Base-by-base conservation (phyloP, 2,329 filamentous ascomycete genomes). In the Karstenula rhodostoma region DNA sequence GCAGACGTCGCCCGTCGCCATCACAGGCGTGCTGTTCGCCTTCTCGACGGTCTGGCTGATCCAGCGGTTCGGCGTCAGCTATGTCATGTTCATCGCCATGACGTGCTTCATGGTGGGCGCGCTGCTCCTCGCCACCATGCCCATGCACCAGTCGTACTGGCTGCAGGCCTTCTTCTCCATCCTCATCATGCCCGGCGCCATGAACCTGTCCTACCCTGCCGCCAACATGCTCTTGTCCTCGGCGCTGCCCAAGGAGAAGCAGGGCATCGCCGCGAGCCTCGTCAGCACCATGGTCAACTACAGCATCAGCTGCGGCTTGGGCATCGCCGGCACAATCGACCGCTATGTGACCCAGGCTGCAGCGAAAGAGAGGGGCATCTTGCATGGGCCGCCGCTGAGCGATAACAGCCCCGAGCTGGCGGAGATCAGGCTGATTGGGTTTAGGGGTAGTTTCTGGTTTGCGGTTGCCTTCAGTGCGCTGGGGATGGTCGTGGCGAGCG, bases 241-340 rank as follows among this genome's bases (percentile, higher is more conserved):
- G 27, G 62, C 72, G 0, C 72, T 80, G 32, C 65, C 68, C 1
- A 76, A 78, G 32, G 74, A 82, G 54, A 79, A 83, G 54, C 84
- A 86, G 63, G 84, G 84, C 5, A 78, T 85, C 17, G 83, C 83
- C 2, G 83, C 83, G 0, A 86, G 82, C 19, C 72, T 91, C 6
- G 85, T 90, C 33, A 87, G 84, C 59, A 90, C 88, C 0, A 80
- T 89, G 12, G 85, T 91, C 62, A 90, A 92, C 73, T 92, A 91
- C 70, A 85, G 84, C 59, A 90, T 91, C 35, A 87, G 86, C 1
- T 74, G 91, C 2, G 87, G 86, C 0, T 79, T 92, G 0, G 89
- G 89, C 0, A 83, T 92, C 48, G 88, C 88, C 0, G 88, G 87
- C 0, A 90, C 87, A 0, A 83, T 90, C 47, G 56, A 66, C 42